Evolutionary conservation across 371 early-diverging fungal genomes (phyloP), one percentile per base, ranked within the genome.

Genomic region (Rhizopus delemar): DNA sequence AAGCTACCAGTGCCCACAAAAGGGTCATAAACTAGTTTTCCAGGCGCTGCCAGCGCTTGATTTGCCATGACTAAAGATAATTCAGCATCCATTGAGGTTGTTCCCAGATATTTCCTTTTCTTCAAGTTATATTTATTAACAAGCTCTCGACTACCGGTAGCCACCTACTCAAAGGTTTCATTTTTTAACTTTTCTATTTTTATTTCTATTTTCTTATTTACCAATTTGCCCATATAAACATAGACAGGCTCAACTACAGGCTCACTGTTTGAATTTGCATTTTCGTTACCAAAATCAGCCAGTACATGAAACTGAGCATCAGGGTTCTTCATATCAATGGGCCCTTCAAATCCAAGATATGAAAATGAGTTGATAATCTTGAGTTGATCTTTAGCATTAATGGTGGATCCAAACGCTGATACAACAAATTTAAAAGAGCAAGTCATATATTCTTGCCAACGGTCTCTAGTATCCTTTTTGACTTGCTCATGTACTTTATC

Each of bases 21-120:
- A n/a, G 99, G 99, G 73, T 99, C 99, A 57, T 94, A 90, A 1
- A 96, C 85, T 12, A 97, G 69, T 33, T 88, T 81, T 5, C 96
- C 96, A 8, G 89, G 82, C 1, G 70, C 72, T 34, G 85, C 88
- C 50, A 92, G 74, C 1, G 93, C 98, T 71, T 91, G 91, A 65
- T 99, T 99, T 13, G 96, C 93, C 95, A 95, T 96, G 46, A 99
- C 81, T 16, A 99, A 74, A 1, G 97, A 96, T 36, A 99, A 74
- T 68, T 97, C 96, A 4, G 98, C 96, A 65, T 99, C 97, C 98
- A 99, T 97, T 32, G 93, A 89, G 0, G 99, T 99, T 35, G 90
- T 97, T 13, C 98, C 98, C 28, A 99, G 67, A 66, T 97, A 99
- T 39, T 78, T 83, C 49, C 99, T 82, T 66, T 94, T 95, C 78